Base-by-base conservation (phyloP, 2,329 filamentous ascomycete species). In the Aspergillus ruber region DNA sequence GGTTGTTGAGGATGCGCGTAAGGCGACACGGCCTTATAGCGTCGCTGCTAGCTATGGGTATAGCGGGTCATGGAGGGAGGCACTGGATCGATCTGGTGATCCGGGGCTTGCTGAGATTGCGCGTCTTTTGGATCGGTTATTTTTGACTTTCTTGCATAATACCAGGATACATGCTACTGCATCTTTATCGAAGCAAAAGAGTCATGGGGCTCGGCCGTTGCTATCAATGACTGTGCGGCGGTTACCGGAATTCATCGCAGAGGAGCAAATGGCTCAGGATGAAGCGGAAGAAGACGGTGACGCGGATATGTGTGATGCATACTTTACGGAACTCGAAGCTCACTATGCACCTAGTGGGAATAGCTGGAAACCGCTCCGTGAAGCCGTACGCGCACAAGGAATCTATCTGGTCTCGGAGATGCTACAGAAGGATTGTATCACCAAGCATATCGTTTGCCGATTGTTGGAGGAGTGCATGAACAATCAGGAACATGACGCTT, bases 291-390 rank as follows among this genome's bases (percentile, higher is more conserved):
- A 61, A n/a, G 56, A 66, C 35, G 55, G 56, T 4, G 64, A 67
- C 15, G 58, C 64, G 35, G 62, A 72, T 53, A 69, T 71, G 63
- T 69, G 65, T 27, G 62, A 69, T 57, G 61, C 60, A 43, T 69
- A 71, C 47, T 70, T 71, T 50, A 71, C 68, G 6, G 67, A 72
- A 48, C 48, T 72, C 44, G 69, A 72, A 49, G 53, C 58, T 25
- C 62, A 62, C 43, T 72, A 71, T 55, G 62, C 67, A 2, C 60
- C 62, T 10, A 50, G 54, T 40, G 59, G 60, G 20, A 50, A 51
- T 48, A 68, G 68, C 17, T 72, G 69, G 69, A 61, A 56, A 43
- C 69, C 69, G 36, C 57, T 72, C 13, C 68, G 67, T 20, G 64
- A 69, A 50, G 66, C 68, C 45, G 67, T 69, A 25, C 67, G 69